Percentiles rank a stretch among this genome's conserved stretches.
phyloP scores from a whole-genome alignment of 495 filamentous ascomycete genomes.

The Sporormia fimetaria region DNA sequence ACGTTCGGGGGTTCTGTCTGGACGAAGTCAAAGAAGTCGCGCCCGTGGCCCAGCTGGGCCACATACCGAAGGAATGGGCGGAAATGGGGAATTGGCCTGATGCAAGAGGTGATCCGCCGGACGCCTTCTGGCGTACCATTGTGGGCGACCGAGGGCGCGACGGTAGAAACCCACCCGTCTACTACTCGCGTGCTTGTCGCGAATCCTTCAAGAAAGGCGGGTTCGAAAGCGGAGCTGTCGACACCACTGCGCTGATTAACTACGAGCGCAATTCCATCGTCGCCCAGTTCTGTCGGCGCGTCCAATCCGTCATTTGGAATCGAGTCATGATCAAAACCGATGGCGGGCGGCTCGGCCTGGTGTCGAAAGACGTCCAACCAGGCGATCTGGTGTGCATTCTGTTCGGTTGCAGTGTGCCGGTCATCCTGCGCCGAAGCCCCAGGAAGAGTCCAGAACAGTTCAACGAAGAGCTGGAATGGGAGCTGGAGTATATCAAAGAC shows the following conservation, averaged over 20 bases:
- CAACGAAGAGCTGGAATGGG: conserved; percentile 2
- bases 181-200: conserved; percentile 28
- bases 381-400: conserved; percentile 28
- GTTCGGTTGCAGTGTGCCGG: conserved; percentile 30
- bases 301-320: conserved; percentile 37
- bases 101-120: conserved; percentile 23
- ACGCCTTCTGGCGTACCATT: conserved; percentile 36
- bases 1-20: conserved; percentile 31
- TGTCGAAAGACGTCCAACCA: conserved; percentile 4
- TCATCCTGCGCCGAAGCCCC: conserved; percentile 18
- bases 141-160: conserved; percentile 35
- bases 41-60: conserved; percentile 16
- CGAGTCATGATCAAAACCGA: conserved; percentile 30
- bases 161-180: conserved; percentile 30
- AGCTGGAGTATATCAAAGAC: background rate
- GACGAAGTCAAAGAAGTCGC: conserved; percentile 26
- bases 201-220: conserved; percentile 20
- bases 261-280: conserved; percentile 32
- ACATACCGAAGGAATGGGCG: conserved; percentile 24
- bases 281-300: conserved; percentile 32
- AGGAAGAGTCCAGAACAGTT: conserved; percentile 1
- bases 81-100: conserved; percentile 20
- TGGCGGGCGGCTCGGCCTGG: conserved; percentile 8
- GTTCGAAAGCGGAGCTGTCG: conserved; percentile 25
- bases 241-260: conserved; percentile 32